Conservation (phyloP, 1,139 yeast genomes). For the Kazachstania sp. region DNA sequence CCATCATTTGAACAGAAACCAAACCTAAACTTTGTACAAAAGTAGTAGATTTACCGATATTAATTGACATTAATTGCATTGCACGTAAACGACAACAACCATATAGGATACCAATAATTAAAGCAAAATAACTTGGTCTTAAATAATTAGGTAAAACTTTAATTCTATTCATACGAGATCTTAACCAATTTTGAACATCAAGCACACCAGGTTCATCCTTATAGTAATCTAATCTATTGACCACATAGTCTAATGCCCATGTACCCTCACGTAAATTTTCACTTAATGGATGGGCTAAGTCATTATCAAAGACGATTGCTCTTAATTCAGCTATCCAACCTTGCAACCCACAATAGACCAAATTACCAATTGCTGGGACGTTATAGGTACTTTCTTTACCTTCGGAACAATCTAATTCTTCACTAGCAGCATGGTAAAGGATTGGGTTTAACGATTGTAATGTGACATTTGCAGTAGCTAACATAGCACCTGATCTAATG, state of each 20-base stretch:
- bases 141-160: constrained; percentile 66
- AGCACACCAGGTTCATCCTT: constrained; percentile 39
- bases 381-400: constrained; percentile 66
- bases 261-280: constrained; percentile 71
- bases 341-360: constrained; percentile 83
- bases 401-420: constrained; percentile 72
- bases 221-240: constrained; percentile 54
- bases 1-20: constrained; percentile 84
- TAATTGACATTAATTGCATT: constrained; percentile 45
- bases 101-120: constrained; percentile 71
- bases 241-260: constrained; percentile 83
- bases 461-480: constrained; percentile 53
- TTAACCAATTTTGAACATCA: constrained; percentile 61
- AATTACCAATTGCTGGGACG: constrained; percentile 63
- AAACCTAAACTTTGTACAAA: constrained; percentile 75
- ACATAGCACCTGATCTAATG: constrained; percentile 64
- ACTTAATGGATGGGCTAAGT: constrained; percentile 77
- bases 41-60: constrained; percentile 52
- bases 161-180: constrained; percentile 54
- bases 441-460: constrained; percentile 68
- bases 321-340: constrained; percentile 79
- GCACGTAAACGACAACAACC: constrained; percentile 70
- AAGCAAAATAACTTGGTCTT: constrained; percentile 79
- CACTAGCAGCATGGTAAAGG: constrained; percentile 72
- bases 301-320: constrained; percentile 55